Conservation (phyloP, 148 eudicot species). For the Tetragonia tetragonoides region DNA sequence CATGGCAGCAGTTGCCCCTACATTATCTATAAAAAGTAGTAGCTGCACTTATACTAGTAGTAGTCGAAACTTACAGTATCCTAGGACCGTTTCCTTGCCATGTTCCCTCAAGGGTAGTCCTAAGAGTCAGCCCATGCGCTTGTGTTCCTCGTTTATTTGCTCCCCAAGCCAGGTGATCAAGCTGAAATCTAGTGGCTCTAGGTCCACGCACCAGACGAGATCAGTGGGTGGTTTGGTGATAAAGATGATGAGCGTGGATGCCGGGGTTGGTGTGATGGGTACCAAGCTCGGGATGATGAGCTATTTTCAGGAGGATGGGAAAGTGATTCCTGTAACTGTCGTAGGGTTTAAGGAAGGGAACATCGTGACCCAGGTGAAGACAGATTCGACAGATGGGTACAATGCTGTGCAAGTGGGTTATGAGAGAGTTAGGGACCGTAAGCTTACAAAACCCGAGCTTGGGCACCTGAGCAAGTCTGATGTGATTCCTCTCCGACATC, state of each 20-base stretch:
- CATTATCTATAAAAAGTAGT: slow-evolving; percentile 35
- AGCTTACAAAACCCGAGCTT: slow-evolving; percentile 77
- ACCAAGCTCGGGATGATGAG: slow-evolving; percentile 96
- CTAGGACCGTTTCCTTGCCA: not conserved
- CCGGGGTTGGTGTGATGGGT: slow-evolving; percentile 86
- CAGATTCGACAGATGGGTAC: slow-evolving; percentile 86
- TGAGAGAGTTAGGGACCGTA: slow-evolving; percentile 74
- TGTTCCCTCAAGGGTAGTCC: slow-evolving; percentile 18
- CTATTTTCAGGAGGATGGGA: slow-evolving; percentile 63
- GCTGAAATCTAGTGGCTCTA: slow-evolving; percentile 19
- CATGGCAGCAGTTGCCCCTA: slow-evolving; percentile 41
- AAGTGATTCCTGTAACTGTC: slow-evolving; percentile 87
- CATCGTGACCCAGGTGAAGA: slow-evolving; percentile 91
- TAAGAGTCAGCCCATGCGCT: slow-evolving; percentile 24
- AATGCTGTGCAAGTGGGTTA: slow-evolving; percentile 89
- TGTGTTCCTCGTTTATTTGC: slow-evolving; percentile 34
- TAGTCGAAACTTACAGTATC: slow-evolving; percentile 15
- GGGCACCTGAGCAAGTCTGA: slow-evolving; percentile 78
- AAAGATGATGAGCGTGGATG: slow-evolving; percentile 57
- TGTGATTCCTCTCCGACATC: slow-evolving; percentile 78
- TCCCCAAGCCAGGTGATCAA: slow-evolving; percentile 32
- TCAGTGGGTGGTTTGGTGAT: slow-evolving; percentile 23
- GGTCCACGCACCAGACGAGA: slow-evolving; percentile 10
- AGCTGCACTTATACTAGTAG: slow-evolving; percentile 26
- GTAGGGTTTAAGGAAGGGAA: slow-evolving; percentile 96